Percentiles rank a stretch among this genome's conserved stretches.
Evolutionary conservation across 2,329 filamentous ascomycete genomes (phyloP).

Genomic region (Tolypocladium amazonense): DNA sequence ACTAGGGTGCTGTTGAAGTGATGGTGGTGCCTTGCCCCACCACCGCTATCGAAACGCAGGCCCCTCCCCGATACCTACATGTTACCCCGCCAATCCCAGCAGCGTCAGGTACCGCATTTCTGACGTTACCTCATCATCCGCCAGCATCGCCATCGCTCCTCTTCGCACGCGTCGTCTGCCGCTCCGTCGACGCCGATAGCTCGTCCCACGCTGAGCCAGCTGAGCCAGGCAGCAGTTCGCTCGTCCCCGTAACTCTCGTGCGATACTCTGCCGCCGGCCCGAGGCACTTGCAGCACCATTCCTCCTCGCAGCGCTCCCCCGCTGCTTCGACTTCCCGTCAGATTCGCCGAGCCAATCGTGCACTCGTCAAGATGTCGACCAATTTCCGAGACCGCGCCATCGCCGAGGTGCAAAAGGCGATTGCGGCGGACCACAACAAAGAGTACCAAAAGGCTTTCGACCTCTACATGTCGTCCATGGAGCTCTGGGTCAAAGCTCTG

Average conservation of each 20-base stretch:
- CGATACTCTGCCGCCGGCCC: background rate
- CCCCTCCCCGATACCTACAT: constrained; percentile 22
- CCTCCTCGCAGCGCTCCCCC: background rate
- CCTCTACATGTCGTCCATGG: constrained; percentile 87
- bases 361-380: constrained; percentile 61
- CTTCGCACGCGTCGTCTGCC: background rate
- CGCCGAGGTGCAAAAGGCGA: constrained; percentile 93
- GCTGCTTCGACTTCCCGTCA: background rate
- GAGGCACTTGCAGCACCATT: background rate
- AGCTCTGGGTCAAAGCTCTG: constrained; percentile 96
- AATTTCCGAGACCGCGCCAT: constrained; percentile 97
- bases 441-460: constrained; percentile 98
- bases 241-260: background rate
- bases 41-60: background rate
- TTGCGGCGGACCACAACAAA: constrained; percentile 88
- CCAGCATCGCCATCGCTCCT: background rate
- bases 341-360: background rate
- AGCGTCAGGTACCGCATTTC: background rate
- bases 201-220: background rate
- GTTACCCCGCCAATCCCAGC: constrained; percentile 28
- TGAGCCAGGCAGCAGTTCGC: background rate
- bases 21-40: too few relatives aligned
- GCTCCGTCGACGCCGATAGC: background rate
- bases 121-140: constrained; percentile 3
- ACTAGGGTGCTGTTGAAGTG: background rate